These are phyloP conservation scores for Aspergillus caelatus DNA, from an alignment of 2,329 filamentous ascomycete species.

Conservation along the genomic window DNA sequence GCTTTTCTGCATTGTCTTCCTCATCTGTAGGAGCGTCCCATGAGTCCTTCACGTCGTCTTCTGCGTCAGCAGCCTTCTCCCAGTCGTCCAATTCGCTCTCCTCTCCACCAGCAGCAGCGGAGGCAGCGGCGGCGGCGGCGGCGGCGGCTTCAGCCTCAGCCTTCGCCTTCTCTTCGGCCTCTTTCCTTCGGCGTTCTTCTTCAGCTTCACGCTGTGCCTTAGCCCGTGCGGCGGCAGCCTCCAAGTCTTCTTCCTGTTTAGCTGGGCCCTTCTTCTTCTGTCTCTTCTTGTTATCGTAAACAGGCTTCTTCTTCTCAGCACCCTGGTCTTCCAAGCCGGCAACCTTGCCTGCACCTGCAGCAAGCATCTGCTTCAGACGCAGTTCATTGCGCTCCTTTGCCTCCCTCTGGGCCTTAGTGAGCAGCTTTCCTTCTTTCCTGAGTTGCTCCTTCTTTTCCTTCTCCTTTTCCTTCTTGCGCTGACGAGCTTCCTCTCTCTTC, in stretches of 20 bases:
- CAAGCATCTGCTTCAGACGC: slow-evolving; percentile 54
- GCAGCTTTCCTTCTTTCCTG: slow-evolving; percentile 51
- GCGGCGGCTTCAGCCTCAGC: slow-evolving; percentile 78
- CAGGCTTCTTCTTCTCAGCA: slow-evolving; percentile 73
- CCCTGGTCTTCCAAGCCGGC: slow-evolving; percentile 49
- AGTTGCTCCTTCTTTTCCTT: slow-evolving; percentile 55
- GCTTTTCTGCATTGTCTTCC: slow-evolving; percentile 65
- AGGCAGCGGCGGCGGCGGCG: slow-evolving; percentile 53
- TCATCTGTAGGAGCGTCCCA: slow-evolving; percentile 72
- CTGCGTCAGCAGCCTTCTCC: slow-evolving; percentile 77
- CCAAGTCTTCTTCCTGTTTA: slow-evolving; percentile 60
- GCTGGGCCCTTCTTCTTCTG: slow-evolving; percentile 73
- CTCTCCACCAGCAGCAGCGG: slow-evolving; percentile 57
- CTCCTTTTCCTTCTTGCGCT: slow-evolving; percentile 53
- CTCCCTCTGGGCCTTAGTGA: slow-evolving; percentile 54
- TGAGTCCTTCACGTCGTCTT: slow-evolving; percentile 79
- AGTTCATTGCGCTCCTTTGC: slow-evolving; percentile 50
- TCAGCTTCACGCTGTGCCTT: slow-evolving; percentile 51
- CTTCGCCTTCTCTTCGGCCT: slow-evolving; percentile 70
- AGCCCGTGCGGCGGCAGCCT: slow-evolving; percentile 52
- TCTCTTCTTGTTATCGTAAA: slow-evolving; percentile 69
- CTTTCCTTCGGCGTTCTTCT: slow-evolving; percentile 63
- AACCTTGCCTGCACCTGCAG: slow-evolving; percentile 48
- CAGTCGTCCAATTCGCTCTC: slow-evolving; percentile 72
- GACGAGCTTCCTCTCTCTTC: slow-evolving; percentile 50